Evolutionary conservation across 2,329 filamentous ascomycete species (phyloP).

Genomic region (Cadophora malorum): DNA sequence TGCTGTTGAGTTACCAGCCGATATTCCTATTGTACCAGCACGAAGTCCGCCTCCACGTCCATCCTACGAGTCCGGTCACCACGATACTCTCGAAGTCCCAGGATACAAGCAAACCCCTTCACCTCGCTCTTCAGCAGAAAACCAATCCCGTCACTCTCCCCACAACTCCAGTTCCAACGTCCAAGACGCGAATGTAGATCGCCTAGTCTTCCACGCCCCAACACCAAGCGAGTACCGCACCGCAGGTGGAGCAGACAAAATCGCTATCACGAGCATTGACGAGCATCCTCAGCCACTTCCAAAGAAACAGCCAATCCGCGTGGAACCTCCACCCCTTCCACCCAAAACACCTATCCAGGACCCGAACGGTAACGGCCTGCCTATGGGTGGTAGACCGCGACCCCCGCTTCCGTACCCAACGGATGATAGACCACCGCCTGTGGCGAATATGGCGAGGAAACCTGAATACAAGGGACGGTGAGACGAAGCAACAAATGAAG

Average conservation of each 20-base stretch:
- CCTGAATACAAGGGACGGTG: constrained; percentile 53
- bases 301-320: constrained; percentile 28
- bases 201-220: constrained; percentile 61
- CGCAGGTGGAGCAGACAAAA: constrained; percentile 70
- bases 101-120: constrained; percentile 40
- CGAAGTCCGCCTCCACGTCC: constrained; percentile 38
- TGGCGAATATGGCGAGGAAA: constrained; percentile 85
- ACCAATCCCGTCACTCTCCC: constrained; percentile 44
- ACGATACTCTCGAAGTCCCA: constrained; percentile 42
- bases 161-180: constrained; percentile 47
- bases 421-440: constrained; percentile 80
- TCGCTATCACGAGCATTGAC: constrained; percentile 66
- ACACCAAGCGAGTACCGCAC: constrained; percentile 64
- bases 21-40: constrained; percentile 43
- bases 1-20: constrained; percentile 64
- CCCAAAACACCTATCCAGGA: constrained; percentile 78
- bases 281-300: constrained; percentile 56
- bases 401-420: constrained; percentile 71
- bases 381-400: constrained; percentile 35
- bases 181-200: constrained; percentile 48
- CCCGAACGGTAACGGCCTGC: constrained; percentile 42
- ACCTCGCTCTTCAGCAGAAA: constrained; percentile 40
- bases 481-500: background rate
- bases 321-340: constrained; percentile 73
- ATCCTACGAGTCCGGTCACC: constrained; percentile 45